Evolutionary conservation across 2,329 filamentous ascomycete genomes (phyloP).

Genomic region (Fusarium avenaceum): DNA sequence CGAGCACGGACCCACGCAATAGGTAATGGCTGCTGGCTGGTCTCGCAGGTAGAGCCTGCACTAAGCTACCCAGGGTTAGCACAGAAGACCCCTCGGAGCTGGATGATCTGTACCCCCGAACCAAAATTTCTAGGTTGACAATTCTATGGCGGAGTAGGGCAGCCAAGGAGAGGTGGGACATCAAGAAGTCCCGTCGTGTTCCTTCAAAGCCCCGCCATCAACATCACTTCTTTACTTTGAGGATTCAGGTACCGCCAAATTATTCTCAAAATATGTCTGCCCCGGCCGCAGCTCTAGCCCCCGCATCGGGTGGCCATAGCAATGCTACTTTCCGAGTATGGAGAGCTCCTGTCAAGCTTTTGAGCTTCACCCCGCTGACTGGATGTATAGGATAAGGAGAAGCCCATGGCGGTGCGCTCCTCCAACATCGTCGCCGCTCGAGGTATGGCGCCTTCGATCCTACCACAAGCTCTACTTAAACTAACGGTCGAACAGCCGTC

Average conservation of each 20-base stretch:
- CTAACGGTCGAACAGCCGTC: slow-evolving; percentile 73
- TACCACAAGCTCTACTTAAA: slow-evolving; percentile 9
- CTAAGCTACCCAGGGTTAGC: slow-evolving; percentile 48
- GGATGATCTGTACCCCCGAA: slow-evolving; percentile 58
- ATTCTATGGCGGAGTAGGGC: slow-evolving; percentile 56
- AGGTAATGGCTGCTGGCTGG: slow-evolving; percentile 36
- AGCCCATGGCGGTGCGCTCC: slow-evolving; percentile 95
- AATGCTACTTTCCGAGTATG: slow-evolving; percentile 71
- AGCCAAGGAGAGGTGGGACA: slow-evolving; percentile 56
- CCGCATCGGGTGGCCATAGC: slow-evolving; percentile 56
- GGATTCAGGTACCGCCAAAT: slow-evolving; percentile 44
- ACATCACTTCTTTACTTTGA: slow-evolving; percentile 46
- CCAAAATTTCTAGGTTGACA: slow-evolving; percentile 57
- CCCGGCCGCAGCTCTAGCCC: slow-evolving; percentile 52
- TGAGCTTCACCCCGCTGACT: slow-evolving; percentile 57
- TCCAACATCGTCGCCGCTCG: slow-evolving; percentile 97
- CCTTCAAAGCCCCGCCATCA: slow-evolving; percentile 52
- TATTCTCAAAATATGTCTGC: slow-evolving; percentile 60
- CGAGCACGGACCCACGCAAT: slow-evolving; percentile 50
- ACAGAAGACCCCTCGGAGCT: slow-evolving; percentile 51
- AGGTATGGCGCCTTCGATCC: slow-evolving; percentile 68
- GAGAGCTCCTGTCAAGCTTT: slow-evolving; percentile 51
- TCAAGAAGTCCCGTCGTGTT: slow-evolving; percentile 52
- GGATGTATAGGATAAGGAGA: slow-evolving; percentile 82
- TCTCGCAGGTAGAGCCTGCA: background rate